A percentile compares a stretch with the other conserved stretches of the same genome.
These are phyloP conservation scores for Globisporangium solare DNA, from an alignment of 352 stramenopile genomes.

Conservation along the genomic window DNA sequence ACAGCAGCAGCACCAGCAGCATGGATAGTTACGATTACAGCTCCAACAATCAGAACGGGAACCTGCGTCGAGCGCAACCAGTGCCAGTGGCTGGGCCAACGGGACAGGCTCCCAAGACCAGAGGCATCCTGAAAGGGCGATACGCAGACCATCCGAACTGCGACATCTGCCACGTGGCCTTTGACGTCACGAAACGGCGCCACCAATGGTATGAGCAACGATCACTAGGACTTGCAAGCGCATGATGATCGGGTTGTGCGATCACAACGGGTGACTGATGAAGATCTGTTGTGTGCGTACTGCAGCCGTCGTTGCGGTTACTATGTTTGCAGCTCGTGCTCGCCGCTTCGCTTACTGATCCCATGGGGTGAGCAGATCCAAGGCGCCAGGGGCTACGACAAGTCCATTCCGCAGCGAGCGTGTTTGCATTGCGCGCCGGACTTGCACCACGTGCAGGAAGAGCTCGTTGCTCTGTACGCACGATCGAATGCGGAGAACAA, in stretches of 20 bases:
- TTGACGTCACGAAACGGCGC: constrained; percentile 56
- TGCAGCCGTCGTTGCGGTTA: constrained; percentile 45
- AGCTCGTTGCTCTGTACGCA: constrained; percentile 40
- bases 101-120: constrained; percentile 5
- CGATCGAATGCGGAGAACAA: constrained; percentile 38
- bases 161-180: constrained; percentile 52
- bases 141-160: constrained; percentile 66
- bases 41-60: background rate
- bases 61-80: constrained; percentile 8
- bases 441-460: constrained; percentile 40
- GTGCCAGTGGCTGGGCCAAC: constrained; percentile 2
- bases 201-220: constrained; percentile 44
- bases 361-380: constrained; percentile 42
- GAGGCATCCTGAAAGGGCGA: constrained; percentile 30
- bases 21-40: constrained; percentile 3
- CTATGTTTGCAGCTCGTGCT: constrained; percentile 57
- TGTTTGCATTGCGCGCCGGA: constrained; percentile 48
- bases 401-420: constrained; percentile 47
- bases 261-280: too few species aligned
- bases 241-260: background rate
- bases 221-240: background rate
- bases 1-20: constrained; percentile 10
- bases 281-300: background rate
- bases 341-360: constrained; percentile 50
- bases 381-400: constrained; percentile 44